phyloP scores from a whole-genome alignment of 768 basidiomycete species.

The Mycena capillaripes region DNA sequence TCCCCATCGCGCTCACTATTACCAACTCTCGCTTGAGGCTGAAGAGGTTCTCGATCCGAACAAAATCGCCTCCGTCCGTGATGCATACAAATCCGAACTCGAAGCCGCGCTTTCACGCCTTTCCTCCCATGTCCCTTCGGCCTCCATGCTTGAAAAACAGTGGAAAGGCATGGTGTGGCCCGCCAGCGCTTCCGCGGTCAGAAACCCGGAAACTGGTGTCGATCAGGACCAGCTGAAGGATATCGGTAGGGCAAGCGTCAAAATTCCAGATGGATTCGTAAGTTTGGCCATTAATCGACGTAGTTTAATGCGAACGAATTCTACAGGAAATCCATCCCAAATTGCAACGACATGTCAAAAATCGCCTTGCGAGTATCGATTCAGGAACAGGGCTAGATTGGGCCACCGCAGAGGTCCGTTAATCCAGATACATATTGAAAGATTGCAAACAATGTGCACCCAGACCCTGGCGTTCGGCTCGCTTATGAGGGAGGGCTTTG shows the following conservation, averaged over 20 bases:
- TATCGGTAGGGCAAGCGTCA: constrained; percentile 80
- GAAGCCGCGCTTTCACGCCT: constrained; percentile 70
- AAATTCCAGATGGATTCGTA: constrained; percentile 73
- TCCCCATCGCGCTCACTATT: not conserved
- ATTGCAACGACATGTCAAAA: constrained; percentile 84
- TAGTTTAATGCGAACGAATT: not conserved
- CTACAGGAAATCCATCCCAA: constrained; percentile 83
- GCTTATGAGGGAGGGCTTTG: constrained; percentile 84
- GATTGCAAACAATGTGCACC: not conserved
- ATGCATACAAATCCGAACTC: constrained; percentile 72
- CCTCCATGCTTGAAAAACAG: constrained; percentile 72
- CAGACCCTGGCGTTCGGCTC: constrained; percentile 92
- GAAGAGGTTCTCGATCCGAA: constrained; percentile 67
- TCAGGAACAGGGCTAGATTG: constrained; percentile 85
- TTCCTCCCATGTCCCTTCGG: constrained; percentile 61
- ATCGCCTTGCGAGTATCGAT: constrained; percentile 78
- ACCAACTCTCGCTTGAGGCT: constrained; percentile 45
- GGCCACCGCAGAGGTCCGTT: constrained; percentile 85
- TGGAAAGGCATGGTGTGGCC: constrained; percentile 83
- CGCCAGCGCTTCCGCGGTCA: constrained; percentile 54
- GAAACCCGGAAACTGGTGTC: constrained; percentile 79
- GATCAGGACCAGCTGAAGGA: constrained; percentile 61
- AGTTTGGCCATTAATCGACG: constrained; percentile 42
- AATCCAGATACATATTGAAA: not conserved
- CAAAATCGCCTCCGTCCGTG: constrained; percentile 65